Evolutionary conservation across 139 green algal genomes (phyloP).

Genomic region (Asterochloris erici): DNA sequence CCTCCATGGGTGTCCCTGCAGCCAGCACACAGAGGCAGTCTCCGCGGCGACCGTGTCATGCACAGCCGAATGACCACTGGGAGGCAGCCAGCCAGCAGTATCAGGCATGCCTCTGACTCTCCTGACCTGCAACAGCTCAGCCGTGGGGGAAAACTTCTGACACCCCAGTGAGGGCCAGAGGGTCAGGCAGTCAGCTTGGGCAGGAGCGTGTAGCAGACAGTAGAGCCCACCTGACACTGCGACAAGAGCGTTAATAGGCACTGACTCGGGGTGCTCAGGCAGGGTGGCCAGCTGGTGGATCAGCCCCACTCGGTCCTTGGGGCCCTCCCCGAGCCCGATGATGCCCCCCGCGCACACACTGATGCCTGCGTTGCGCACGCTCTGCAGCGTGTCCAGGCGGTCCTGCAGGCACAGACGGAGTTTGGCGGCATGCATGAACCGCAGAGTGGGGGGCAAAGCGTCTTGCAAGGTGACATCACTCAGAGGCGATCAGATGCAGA

Average conservation of each 20-base stretch:
- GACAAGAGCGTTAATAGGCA: constrained; percentile 97
- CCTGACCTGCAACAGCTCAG: no score
- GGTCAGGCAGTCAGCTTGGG: no score
- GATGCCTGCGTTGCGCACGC: constrained; percentile 91
- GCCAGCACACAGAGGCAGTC: neutral
- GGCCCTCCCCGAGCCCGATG: constrained; percentile 86
- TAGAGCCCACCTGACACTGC: constrained; percentile 33
- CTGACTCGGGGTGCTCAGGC: constrained; percentile 92
- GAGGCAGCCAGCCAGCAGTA: no score
- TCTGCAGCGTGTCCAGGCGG: constrained; percentile 81
- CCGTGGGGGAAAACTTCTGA: no score
- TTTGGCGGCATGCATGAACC: neutral
- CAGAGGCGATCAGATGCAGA: neutral
- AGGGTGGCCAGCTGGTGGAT: constrained; percentile 92
- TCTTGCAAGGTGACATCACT: neutral
- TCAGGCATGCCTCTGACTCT: no score
- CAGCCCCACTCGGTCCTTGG: constrained; percentile 79
- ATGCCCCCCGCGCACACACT: constrained; percentile 94
- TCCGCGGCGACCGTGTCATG: neutral
- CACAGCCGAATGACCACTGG: no score
- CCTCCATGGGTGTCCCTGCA: constrained; percentile 32
- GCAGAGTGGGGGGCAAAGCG: neutral
- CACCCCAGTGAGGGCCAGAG: no score
- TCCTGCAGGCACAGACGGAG: constrained; percentile 45
- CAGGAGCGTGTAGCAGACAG: no score